phyloP scores from a whole-genome alignment of 169 alveolate genomes.

The Plasmodium reichenowi region DNA sequence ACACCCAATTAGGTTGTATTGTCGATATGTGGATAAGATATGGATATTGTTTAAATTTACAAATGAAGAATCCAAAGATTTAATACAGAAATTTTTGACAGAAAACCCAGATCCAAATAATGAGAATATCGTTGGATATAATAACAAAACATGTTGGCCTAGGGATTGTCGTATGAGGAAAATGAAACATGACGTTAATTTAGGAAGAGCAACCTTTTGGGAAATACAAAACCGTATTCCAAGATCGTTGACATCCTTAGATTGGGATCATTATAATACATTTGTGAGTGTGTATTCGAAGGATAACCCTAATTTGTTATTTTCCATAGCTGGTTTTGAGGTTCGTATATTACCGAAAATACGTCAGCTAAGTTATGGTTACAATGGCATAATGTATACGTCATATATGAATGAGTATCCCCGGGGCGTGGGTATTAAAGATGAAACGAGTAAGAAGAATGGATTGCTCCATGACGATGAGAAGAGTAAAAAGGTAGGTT shows the following conservation, averaged over 20 bases:
- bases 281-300: slow-evolving; percentile 99
- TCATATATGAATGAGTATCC: slow-evolving; percentile 20
- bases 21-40: slow-evolving; percentile 97
- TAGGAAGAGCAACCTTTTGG: slow-evolving; percentile 99
- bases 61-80: slow-evolving; percentile 96
- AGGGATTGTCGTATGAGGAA: slow-evolving; percentile 99
- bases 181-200: slow-evolving; percentile 97
- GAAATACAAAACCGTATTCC: slow-evolving; percentile 99
- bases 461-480: slow-evolving; percentile 38
- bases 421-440: too few species aligned
- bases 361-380: slow-evolving; percentile 85
- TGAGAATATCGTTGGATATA: slow-evolving; percentile 99
- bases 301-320: slow-evolving; percentile 98
- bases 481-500: neutral
- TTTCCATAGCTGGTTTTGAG: slow-evolving; percentile 99
- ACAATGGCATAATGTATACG: slow-evolving; percentile 80
- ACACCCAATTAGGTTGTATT: slow-evolving; percentile 98
- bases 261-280: slow-evolving; percentile 95
- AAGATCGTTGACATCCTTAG: slow-evolving; percentile 96
- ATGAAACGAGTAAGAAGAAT: neutral
- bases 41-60: slow-evolving; percentile 95
- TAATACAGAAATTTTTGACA: slow-evolving; percentile 97
- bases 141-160: slow-evolving; percentile 99
- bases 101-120: slow-evolving; percentile 99
- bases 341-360: slow-evolving; percentile 96